A percentile compares a stretch with the other conserved stretches of the same genome.
Conservation (phyloP, 495 filamentous ascomycete genomes). For the Talaromyces liani region DNA sequence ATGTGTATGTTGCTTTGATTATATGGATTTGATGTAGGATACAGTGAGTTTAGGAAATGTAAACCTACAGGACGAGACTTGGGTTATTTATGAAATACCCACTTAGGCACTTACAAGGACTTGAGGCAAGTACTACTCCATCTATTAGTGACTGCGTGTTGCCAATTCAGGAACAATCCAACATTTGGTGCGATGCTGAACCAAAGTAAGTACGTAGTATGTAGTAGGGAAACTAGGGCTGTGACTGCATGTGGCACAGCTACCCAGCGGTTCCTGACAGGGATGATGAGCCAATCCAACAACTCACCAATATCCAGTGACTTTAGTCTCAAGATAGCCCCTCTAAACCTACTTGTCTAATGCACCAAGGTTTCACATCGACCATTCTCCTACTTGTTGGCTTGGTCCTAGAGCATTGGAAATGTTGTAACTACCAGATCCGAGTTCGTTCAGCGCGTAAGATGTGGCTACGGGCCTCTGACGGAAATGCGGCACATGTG, state of each 20-base stretch:
- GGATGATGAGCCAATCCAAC: background rate
- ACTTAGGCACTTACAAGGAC: background rate
- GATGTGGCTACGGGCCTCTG: background rate
- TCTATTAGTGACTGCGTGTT: background rate
- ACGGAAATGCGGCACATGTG: background rate
- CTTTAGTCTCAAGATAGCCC: background rate
- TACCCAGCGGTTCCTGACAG: background rate
- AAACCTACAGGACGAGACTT: background rate
- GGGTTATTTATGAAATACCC: background rate
- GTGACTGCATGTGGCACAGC: slow-evolving; percentile 5
- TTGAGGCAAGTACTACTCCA: background rate
- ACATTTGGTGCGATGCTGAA: background rate
- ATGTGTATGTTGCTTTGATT: background rate
- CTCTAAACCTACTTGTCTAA: background rate
- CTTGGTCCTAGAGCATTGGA: background rate
- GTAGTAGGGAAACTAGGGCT: background rate
- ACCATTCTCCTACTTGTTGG: background rate
- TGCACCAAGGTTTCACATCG: background rate
- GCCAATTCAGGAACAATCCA: background rate
- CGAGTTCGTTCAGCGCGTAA: background rate
- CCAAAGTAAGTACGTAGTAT: background rate
- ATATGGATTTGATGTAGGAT: background rate
- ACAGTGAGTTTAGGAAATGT: background rate
- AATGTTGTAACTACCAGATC: background rate
- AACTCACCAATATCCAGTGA: background rate